Evolutionary conservation across 2,329 filamentous ascomycete species (phyloP).

Genomic region (Microdochium trichocladiopsis): DNA sequence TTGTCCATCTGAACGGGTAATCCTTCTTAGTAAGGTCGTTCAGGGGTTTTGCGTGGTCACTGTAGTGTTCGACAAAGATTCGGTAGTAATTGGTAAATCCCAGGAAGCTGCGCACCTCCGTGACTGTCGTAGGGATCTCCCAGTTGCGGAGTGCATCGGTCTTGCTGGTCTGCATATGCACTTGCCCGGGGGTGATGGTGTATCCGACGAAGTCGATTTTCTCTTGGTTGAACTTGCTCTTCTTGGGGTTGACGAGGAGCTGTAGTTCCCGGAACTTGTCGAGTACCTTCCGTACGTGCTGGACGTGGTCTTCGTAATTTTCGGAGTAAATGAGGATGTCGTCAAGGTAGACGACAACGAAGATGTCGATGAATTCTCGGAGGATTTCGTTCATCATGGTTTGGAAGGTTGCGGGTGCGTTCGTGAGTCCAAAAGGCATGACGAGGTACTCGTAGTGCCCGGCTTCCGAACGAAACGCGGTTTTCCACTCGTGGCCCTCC

Average conservation of each 20-base stretch:
- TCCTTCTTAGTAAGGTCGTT: slow-evolving; percentile 7
- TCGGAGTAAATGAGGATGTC: slow-evolving; percentile 18
- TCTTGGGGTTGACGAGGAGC: slow-evolving; percentile 12
- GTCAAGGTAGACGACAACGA: slow-evolving; percentile 9
- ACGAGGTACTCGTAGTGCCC: slow-evolving; percentile 19
- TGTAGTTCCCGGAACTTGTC: background rate
- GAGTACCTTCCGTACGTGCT: slow-evolving; percentile 14
- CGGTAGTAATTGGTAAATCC: slow-evolving; percentile 25
- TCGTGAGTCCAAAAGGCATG: slow-evolving; percentile 19
- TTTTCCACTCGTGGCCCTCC: slow-evolving; percentile 22
- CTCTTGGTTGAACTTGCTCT: slow-evolving; percentile 20
- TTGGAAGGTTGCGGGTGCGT: slow-evolving; percentile 6
- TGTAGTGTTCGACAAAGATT: slow-evolving; percentile 17
- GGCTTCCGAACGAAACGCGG: slow-evolving; percentile 14
- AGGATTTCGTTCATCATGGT: slow-evolving; percentile 5
- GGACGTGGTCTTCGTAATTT: slow-evolving; percentile 11
- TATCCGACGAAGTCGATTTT: slow-evolving; percentile 20
- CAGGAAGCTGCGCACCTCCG: slow-evolving; percentile 17
- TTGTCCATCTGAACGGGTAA: background rate
- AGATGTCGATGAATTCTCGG: slow-evolving; percentile 2
- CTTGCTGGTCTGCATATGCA: slow-evolving; percentile 17
- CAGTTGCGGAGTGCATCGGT: slow-evolving; percentile 15
- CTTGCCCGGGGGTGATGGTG: slow-evolving; percentile 13
- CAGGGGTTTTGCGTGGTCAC: slow-evolving; percentile 8
- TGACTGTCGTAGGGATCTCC: slow-evolving; percentile 9